A percentile compares a stretch with the other conserved stretches of the same genome.
phyloP scores from a whole-genome alignment of 306 rosid genomes.

The peach (Prunus persica) region DNA sequence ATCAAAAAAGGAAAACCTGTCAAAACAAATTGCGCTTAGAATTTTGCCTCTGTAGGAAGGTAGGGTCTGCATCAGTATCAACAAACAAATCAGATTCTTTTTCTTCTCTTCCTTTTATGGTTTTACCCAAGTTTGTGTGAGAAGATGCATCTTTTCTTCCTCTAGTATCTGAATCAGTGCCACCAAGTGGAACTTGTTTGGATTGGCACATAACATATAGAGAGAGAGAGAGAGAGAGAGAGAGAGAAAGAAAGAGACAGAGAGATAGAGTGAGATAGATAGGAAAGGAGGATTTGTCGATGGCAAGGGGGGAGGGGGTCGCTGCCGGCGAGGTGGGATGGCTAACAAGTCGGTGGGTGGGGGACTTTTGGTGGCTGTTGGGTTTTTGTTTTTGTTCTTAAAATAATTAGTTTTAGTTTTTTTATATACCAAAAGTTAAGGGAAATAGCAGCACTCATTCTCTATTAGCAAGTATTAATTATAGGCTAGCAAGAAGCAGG shows the following conservation, averaged over 20 bases:
- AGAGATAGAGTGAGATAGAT: not conserved
- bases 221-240: no score
- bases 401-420: no score
- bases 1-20: not conserved
- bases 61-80: constrained; percentile 55
- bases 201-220: no score
- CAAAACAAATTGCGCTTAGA: not conserved
- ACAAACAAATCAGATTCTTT: constrained; percentile 45
- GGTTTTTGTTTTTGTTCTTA: no score
- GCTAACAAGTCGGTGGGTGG: not conserved
- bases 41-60: constrained; percentile 82
- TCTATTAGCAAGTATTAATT: no score
- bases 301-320: no score
- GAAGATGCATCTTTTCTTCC: constrained; percentile 20
- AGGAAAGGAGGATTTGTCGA: not conserved
- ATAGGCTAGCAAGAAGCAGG: no score
- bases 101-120: constrained; percentile 46
- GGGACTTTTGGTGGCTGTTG: no score
- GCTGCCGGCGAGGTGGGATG: no score
- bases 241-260: not conserved
- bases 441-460: not conserved
- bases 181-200: not conserved
- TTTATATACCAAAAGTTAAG: no score
- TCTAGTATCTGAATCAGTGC: constrained; percentile 28
- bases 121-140: constrained; percentile 34